phyloP scores from a whole-genome alignment of 139 green algal genomes.

The Prasinococcaceae sp. region DNA sequence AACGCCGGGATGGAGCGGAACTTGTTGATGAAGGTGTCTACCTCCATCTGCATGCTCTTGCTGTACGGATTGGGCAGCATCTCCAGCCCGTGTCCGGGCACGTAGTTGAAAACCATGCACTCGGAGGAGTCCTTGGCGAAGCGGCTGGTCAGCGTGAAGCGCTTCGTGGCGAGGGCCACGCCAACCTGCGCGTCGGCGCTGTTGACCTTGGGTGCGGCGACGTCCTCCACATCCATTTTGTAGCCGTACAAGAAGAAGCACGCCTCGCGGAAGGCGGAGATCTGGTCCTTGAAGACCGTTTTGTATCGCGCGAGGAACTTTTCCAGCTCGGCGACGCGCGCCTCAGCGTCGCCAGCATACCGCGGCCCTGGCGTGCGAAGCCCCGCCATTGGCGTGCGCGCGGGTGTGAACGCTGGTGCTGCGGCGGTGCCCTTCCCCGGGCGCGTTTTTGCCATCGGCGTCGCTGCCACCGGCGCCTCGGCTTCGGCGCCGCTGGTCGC shows the following conservation, averaged over 20 bases:
- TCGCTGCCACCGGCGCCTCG: neutral
- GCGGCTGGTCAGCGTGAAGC: neutral
- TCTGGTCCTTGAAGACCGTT: slow-evolving; percentile 11
- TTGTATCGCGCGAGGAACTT: slow-evolving; percentile 11
- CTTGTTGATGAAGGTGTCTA: neutral
- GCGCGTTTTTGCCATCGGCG: neutral
- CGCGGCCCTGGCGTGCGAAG: too few species aligned
- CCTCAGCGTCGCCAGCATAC: slow-evolving; percentile 5
- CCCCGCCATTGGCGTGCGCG: too few species aligned
- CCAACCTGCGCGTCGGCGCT: too few species aligned
- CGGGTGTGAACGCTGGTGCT: too few species aligned
- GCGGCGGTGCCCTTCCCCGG: too few species aligned
- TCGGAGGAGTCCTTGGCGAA: neutral
- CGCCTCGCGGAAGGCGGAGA: slow-evolving; percentile 11
- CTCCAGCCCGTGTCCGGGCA: neutral
- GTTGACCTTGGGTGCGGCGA: neutral
- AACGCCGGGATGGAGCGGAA: neutral
- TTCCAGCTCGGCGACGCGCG: slow-evolving; percentile 11
- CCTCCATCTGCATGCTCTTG: neutral
- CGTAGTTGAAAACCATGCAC: neutral
- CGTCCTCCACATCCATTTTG: slow-evolving; percentile 6
- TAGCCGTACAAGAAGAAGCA: slow-evolving; percentile 16
- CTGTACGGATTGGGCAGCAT: neutral
- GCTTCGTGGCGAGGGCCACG: too few species aligned
- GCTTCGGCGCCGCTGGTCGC: neutral